Evolutionary conservation across 2,329 filamentous ascomycete genomes (phyloP).

Genomic region (Proliferodiscus dingleyae): DNA sequence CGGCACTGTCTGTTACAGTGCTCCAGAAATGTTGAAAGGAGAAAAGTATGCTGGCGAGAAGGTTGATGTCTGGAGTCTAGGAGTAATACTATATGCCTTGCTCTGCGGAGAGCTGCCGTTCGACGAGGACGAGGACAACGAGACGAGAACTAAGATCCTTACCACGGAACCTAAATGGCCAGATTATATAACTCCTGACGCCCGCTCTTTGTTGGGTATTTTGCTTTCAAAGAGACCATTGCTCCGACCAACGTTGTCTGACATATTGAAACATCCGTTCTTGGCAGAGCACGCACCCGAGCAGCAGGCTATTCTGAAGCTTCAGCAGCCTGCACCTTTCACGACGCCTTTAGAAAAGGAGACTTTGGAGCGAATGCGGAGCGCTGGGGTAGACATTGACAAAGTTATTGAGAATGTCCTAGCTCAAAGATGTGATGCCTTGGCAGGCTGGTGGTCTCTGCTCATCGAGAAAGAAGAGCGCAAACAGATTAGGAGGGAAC

Average conservation of each 20-base stretch:
- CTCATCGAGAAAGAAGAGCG: slow-evolving; percentile 91
- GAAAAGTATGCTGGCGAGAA: slow-evolving; percentile 98
- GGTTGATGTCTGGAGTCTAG: slow-evolving; percentile 92
- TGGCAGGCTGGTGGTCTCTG: slow-evolving; percentile 95
- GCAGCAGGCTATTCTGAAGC: slow-evolving; percentile 82
- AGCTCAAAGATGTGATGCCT: slow-evolving; percentile 79
- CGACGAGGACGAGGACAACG: slow-evolving; percentile 88
- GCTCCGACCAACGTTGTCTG: slow-evolving; percentile 72
- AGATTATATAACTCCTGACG: slow-evolving; percentile 71
- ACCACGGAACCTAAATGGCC: slow-evolving; percentile 82
- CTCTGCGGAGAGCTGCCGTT: slow-evolving; percentile 85
- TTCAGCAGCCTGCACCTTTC: slow-evolving; percentile 77
- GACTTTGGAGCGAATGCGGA: slow-evolving; percentile 85
- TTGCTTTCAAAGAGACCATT: slow-evolving; percentile 90
- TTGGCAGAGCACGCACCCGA: slow-evolving; percentile 79
- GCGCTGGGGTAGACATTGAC: slow-evolving; percentile 90
- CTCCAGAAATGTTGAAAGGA: slow-evolving; percentile 96
- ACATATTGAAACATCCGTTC: slow-evolving; percentile 85
- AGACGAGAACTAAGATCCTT: slow-evolving; percentile 81
- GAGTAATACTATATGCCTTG: slow-evolving; percentile 78
- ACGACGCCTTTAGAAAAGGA: slow-evolving; percentile 84
- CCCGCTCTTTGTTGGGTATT: slow-evolving; percentile 68
- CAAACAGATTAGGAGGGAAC: slow-evolving; percentile 74
- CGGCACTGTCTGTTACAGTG: slow-evolving; percentile 95
- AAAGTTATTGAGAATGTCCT: slow-evolving; percentile 91